Evolutionary conservation across 345 rosid species (phyloP), one percentile per base, ranked within the genome.

Genomic region (Moricandia moricandioides): DNA sequence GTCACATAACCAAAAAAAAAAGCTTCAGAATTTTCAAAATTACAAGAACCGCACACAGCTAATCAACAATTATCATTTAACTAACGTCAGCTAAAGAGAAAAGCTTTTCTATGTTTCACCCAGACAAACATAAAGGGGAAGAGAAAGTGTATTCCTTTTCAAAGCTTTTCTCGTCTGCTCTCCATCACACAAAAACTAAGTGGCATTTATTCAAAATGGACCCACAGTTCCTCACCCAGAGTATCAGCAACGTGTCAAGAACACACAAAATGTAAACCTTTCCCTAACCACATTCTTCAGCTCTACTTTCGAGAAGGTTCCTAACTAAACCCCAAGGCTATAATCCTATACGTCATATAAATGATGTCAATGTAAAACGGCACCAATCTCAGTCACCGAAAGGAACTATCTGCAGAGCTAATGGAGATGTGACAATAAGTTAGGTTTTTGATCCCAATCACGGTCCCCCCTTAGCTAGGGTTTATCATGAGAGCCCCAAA

Each of bases 361-460:
- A 55, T n/a, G 7, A 12, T 1, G 71, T 67, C 62, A 74, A 74
- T 58, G 49, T 27, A 37, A 75, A 61, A 61, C 62, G 49, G 49
- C 16, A 43, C 12, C 49, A 12, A 43, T 43, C 49, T 43, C 16
- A 43, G 5, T 43, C 49, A 43, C 11, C 11, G 49, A 43, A 0
- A 3, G 5, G 13, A 39, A 10, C 45, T 39, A 39, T 35, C 40
- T 8, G 40, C 40, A 35, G 45, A 10, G 45, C 13, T 37, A 37
- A 37, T 37, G 10, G 10, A 37, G 43, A 37, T 8, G 11, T 9
- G 47, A 74, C 72, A 74, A 62, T 26, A 33, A 56, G 76, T 70
- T 77, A 71, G 80, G 80, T 43, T 77, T 59, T 49, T 66, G 62
- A 77, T 77, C 76, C 62, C 54, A 57, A 77, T 70, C 72, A 65